These are phyloP conservation scores for Purpureocillium lavendulum DNA, from an alignment of 2,329 filamentous ascomycete species.

Conservation along the genomic window DNA sequence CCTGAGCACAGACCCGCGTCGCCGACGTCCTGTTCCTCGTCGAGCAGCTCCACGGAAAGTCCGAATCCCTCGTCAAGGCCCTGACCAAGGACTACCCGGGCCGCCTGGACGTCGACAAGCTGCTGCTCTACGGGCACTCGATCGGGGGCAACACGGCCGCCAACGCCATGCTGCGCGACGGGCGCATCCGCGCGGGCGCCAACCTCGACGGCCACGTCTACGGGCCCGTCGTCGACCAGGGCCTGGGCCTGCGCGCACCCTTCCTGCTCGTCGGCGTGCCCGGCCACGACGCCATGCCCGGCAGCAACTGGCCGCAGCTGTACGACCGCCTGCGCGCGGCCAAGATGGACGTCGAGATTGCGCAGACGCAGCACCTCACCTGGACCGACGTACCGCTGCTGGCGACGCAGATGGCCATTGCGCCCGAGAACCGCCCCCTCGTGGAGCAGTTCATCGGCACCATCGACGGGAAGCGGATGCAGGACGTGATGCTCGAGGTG, in stretches of 20 bases:
- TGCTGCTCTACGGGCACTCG: constrained; percentile 24
- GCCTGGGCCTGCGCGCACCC: constrained; percentile 10
- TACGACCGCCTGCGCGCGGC: constrained; percentile 5
- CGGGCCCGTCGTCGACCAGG: constrained; percentile 10
- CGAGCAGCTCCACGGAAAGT: constrained; percentile 15
- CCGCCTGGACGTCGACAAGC: constrained; percentile 6
- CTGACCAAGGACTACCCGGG: constrained; percentile 3
- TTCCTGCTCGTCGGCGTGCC: constrained; percentile 10
- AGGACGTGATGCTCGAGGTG: neutral
- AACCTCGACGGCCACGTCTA: constrained; percentile 27
- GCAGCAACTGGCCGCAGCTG: constrained; percentile 9
- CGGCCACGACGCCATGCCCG: constrained; percentile 12
- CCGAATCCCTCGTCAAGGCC: neutral
- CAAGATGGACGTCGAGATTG: constrained; percentile 9
- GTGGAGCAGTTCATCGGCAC: neutral
- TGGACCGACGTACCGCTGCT: constrained; percentile 11
- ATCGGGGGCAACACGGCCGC: constrained; percentile 25
- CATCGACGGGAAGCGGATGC: neutral
- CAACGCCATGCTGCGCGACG: constrained; percentile 16
- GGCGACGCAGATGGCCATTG: neutral
- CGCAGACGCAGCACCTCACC: constrained; percentile 10
- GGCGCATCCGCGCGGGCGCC: constrained; percentile 22
- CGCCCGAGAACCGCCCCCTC: neutral
- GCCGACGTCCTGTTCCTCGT: constrained; percentile 25
- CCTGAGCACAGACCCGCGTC: constrained; percentile 14